Percentiles rank a stretch among this genome's conserved stretches.
Evolutionary conservation across 2,329 filamentous ascomycete genomes (phyloP).

Genomic region (Hirsutella thompsonii): DNA sequence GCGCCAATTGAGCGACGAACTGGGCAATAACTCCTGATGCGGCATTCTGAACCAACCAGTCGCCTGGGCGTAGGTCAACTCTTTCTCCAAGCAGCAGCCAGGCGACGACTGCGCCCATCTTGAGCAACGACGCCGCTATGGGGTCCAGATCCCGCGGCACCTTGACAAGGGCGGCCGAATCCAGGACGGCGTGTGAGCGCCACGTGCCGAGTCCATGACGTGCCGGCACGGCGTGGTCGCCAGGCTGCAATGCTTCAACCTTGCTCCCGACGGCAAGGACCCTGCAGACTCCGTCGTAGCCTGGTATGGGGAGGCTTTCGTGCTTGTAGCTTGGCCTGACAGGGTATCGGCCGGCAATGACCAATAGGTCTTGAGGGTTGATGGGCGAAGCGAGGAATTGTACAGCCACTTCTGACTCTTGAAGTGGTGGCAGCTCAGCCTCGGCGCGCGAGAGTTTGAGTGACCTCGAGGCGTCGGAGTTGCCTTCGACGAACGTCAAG

Average conservation of each 20-base stretch:
- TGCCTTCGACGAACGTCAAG: background rate
- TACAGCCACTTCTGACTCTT: background rate
- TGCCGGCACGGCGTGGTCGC: background rate
- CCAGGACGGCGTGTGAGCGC: background rate
- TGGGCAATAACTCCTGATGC: background rate
- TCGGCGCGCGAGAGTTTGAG: background rate
- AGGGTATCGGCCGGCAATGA: background rate
- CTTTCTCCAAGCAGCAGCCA: background rate
- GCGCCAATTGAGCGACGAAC: background rate
- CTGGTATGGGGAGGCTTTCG: background rate
- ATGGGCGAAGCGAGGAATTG: background rate
- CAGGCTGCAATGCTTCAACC: background rate
- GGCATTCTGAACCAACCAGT: background rate
- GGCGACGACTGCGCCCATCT: background rate
- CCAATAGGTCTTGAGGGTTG: background rate
- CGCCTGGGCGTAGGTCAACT: background rate
- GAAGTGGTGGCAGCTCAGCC: background rate
- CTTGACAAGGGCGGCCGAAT: background rate
- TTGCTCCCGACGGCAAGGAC: background rate
- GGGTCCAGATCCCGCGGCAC: background rate
- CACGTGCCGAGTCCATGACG: background rate
- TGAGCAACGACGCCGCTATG: background rate
- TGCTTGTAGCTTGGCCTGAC: background rate
- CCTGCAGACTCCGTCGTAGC: background rate
- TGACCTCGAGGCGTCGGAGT: background rate